Evolutionary conservation across 176 grass and related monocot genomes (phyloP), one percentile per base, ranked within the genome.

Genomic region (Otatea glauca): DNA sequence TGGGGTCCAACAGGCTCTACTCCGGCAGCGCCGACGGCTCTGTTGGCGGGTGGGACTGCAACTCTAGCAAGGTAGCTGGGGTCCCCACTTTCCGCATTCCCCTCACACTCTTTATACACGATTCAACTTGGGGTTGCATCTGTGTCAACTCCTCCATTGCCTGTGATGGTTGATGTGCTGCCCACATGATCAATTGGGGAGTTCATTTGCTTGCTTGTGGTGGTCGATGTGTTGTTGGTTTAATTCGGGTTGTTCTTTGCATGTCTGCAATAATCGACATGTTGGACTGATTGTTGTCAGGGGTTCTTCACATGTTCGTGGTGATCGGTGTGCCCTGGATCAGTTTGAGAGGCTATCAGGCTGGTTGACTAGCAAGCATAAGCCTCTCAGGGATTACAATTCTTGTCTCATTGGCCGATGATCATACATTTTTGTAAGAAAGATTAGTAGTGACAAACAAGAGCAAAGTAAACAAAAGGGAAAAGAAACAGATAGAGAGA

Each of bases 1-100:
- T n/a, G n/a, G n/a, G n/a, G n/a, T n/a, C n/a, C n/a, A n/a, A n/a
- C n/a, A 90, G 77, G 84, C 72, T 90, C 58, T 90, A 86, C 72
- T 78, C 83, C 4, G 78, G 83, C 78, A 82, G 88, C 38, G 47
- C 11, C 14, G 83, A 90, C 15, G 83, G 88, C 61, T 82, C 56
- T 25, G 83, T 90, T 72, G 72, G 83, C 39, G 12, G 86, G n/a
- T 86, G 78, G 88, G 88, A 86, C 56, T 63, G 48, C 72, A 65
- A 82, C 8, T 59, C 83, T 45, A 78, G 83, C 56, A 86, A 86
- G 88, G 88, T 90, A 86, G 83, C 47, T 70, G 53, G 72, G 72
- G 65, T 76, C 49, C 82, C 73, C 72, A 5, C 37, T 38, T 32
- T 39, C 34, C 69, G 53, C 38, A 60, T 24, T 68, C 15, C 78